Percentiles rank a stretch among this genome's conserved stretches.
phyloP scores from a whole-genome alignment of 2,329 filamentous ascomycete species.

The Podosphaera xanthii region DNA sequence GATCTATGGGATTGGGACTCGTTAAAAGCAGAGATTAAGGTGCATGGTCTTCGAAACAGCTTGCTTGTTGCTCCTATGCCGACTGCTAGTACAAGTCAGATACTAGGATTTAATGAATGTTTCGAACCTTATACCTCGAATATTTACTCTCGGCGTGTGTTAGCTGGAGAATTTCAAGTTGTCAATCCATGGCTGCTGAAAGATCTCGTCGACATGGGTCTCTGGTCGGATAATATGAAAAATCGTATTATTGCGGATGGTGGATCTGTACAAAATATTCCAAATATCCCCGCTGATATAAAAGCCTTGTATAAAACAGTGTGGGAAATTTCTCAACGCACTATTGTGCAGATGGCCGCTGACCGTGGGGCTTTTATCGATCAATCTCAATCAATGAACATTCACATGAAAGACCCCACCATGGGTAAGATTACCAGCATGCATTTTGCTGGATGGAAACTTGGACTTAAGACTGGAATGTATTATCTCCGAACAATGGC shows the following conservation, averaged over 20 bases:
- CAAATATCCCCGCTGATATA: constrained; percentile 87
- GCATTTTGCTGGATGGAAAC: constrained; percentile 98
- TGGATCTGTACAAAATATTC: constrained; percentile 88
- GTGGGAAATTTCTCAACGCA: constrained; percentile 95
- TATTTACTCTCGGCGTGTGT: constrained; percentile 95
- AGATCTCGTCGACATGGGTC: constrained; percentile 88
- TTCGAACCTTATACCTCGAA: constrained; percentile 99
- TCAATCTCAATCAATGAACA: constrained; percentile 97
- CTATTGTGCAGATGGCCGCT: constrained; percentile 90
- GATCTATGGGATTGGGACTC: constrained; percentile 92
- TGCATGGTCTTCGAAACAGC: constrained; percentile 88
- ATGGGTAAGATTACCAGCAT: constrained; percentile 99
- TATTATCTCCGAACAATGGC: constrained; percentile 98
- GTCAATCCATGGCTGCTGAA: constrained; percentile 98
- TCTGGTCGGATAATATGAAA: constrained; percentile 99
- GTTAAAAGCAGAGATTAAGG: constrained; percentile 74
- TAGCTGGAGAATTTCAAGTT: constrained; percentile 97
- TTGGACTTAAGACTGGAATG: constrained; percentile 98
- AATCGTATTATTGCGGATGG: constrained; percentile 97
- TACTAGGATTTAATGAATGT: constrained; percentile 97
- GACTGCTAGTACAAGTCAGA: constrained; percentile 90
- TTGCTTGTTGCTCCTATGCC: constrained; percentile 93
- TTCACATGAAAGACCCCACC: constrained; percentile 96
- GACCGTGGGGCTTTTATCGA: constrained; percentile 98
- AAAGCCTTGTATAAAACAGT: constrained; percentile 98